A percentile compares a stretch with the other conserved stretches of the same genome.
phyloP scores from a whole-genome alignment of 148 eudicot genomes.

The Fagopyrum tataricum region DNA sequence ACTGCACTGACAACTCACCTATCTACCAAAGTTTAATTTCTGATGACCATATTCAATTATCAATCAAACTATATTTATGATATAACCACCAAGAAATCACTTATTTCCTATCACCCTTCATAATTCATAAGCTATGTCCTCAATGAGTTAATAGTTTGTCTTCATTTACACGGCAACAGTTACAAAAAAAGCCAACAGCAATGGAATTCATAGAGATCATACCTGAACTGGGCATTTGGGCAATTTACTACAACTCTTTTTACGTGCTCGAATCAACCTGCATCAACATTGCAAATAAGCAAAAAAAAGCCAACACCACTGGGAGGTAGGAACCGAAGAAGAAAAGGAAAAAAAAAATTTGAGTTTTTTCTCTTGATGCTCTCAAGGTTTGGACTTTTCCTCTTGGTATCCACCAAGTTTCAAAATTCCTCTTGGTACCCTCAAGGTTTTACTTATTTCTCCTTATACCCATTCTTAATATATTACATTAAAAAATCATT shows the following conservation, averaged over 20 bases:
- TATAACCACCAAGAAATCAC: not conserved
- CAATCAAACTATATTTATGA: not conserved
- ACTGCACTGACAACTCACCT: not conserved
- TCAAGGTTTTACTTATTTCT: too few species aligned
- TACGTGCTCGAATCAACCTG: slow-evolving; percentile 3
- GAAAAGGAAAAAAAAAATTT: too few species aligned
- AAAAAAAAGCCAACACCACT: not conserved
- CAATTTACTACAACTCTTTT: not conserved
- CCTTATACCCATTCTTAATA: too few species aligned
- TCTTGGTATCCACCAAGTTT: too few species aligned
- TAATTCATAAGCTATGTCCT: not conserved
- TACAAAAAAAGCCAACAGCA: not conserved
- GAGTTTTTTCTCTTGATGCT: too few species aligned
- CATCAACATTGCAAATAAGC: not conserved
- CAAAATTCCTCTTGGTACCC: too few species aligned
- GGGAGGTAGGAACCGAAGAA: too few species aligned
- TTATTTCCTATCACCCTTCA: not conserved
- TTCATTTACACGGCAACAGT: not conserved
- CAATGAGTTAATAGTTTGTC: not conserved
- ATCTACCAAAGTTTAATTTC: slow-evolving; percentile 7
- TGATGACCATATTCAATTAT: not conserved
- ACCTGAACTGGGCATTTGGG: not conserved
- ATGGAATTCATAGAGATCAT: not conserved
- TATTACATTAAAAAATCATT: too few species aligned
- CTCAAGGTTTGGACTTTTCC: too few species aligned